These are phyloP conservation scores for Ricinus communis DNA, from an alignment of 345 rosid genomes.

Conservation along the genomic window DNA sequence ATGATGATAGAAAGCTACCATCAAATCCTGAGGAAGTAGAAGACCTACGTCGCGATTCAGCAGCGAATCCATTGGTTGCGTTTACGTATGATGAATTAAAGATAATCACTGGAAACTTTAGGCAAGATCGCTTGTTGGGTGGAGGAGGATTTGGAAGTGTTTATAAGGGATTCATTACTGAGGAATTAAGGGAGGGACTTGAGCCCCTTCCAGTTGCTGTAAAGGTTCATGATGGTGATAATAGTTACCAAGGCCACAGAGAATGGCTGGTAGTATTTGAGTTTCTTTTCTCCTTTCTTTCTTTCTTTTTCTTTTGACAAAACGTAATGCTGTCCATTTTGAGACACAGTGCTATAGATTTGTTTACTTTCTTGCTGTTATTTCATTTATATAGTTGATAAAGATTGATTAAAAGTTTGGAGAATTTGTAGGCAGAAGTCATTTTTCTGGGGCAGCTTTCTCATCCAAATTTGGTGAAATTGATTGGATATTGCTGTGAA, in stretches of 20 bases:
- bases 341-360: neutral
- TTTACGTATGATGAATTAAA: slow-evolving; percentile 76
- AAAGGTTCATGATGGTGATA: slow-evolving; percentile 92
- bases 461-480: slow-evolving; percentile 89
- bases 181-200: slow-evolving; percentile 62
- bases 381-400: slow-evolving; percentile 1
- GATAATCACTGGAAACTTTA: slow-evolving; percentile 70
- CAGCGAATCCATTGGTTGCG: slow-evolving; percentile 78
- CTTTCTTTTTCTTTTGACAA: neutral
- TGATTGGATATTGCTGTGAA: slow-evolving; percentile 93
- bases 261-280: slow-evolving; percentile 86
- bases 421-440: slow-evolving; percentile 78
- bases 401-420: neutral
- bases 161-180: slow-evolving; percentile 74
- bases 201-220: slow-evolving; percentile 80
- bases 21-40: slow-evolving; percentile 96
- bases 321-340: neutral
- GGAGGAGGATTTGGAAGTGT: slow-evolving; percentile 98
- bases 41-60: slow-evolving; percentile 75
- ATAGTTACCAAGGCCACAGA: slow-evolving; percentile 90
- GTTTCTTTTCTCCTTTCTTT: slow-evolving; percentile 13
- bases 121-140: slow-evolving; percentile 90
- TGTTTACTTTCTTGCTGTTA: neutral
- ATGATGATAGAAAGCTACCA: slow-evolving; percentile 63
- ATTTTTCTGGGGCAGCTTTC: slow-evolving; percentile 96